Base-by-base conservation (phyloP, 139 green algal species). In the Penium margaritaceum region DNA sequence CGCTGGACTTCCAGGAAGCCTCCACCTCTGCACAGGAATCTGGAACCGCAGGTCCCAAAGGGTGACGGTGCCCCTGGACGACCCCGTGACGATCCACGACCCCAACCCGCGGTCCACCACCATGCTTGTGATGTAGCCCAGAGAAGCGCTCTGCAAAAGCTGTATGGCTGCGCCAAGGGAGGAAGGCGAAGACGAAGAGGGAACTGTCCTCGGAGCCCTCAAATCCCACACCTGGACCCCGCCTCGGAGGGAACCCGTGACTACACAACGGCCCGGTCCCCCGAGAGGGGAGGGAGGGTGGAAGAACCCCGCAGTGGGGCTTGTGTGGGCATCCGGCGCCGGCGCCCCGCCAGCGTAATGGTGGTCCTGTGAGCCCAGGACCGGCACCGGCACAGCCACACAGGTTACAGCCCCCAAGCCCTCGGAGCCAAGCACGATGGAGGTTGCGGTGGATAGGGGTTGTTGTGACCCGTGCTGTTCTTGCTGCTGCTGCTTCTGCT, bases 1-100 rank as follows among this genome's bases (percentile, higher is more conserved):
- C n/a, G n/a, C n/a, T n/a, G n/a, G n/a, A n/a, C n/a, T n/a, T n/a
- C n/a, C n/a, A n/a, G n/a, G n/a, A n/a, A n/a, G n/a, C n/a, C n/a
- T n/a, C n/a, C n/a, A n/a, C n/a, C n/a, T n/a, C n/a, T n/a, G n/a
- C n/a, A n/a, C n/a, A 17, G 70, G 76, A 0, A 83, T 51, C 27
- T 69, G 76, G 65, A 79, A 83, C 33, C 69, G 67, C 29, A 81
- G 29, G 69, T 81, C 75, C 75, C 75, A 81, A 3, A 80, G 53
- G 14, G 67, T 70, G 33, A 80, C 67, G 6, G 78, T 34, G 21
- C 67, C 70, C 29, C 64, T 27, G n/a, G 73, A 77, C 3, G 73
- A 78, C 15, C 32, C 70, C 4, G 54, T 67, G 2, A 82, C 53
- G 19, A 80, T 35, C 75, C 75, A 80, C 21, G 65, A 17, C 6